Evolutionary conservation across 768 basidiomycete species (phyloP).

Genomic region (Boletus sp.): DNA sequence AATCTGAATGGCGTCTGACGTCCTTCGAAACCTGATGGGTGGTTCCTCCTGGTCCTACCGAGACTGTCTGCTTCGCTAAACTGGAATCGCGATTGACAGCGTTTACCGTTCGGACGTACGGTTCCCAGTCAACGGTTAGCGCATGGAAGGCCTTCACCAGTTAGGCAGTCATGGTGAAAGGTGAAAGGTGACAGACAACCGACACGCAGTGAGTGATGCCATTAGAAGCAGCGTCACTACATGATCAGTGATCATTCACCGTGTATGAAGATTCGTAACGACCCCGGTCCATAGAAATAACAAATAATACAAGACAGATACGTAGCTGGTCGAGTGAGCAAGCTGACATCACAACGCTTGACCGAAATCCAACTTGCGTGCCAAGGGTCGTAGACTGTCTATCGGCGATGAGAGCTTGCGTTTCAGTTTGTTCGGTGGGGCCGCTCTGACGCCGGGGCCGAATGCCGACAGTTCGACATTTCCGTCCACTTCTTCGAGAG

Average conservation of each 20-base stretch:
- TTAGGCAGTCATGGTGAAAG: background rate
- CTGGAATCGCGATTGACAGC: too few relatives aligned
- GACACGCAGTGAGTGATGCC: background rate
- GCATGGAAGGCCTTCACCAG: too few relatives aligned
- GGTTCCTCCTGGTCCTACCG: too few relatives aligned
- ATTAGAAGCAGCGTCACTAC: background rate
- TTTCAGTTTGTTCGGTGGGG: slow-evolving; percentile 57
- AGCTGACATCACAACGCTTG: slow-evolving; percentile 32
- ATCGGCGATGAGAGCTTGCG: slow-evolving; percentile 62
- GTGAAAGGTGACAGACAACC: background rate
- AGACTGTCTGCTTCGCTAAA: too few relatives aligned
- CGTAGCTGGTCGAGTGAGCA: too few relatives aligned
- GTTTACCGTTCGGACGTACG: too few relatives aligned
- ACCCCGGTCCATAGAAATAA: background rate
- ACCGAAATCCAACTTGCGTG: slow-evolving; percentile 71
- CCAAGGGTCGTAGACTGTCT: slow-evolving; percentile 57
- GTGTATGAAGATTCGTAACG: background rate
- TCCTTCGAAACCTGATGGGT: too few relatives aligned
- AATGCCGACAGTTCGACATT: slow-evolving; percentile 55
- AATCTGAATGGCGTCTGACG: too few relatives aligned
- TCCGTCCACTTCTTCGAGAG: slow-evolving; percentile 77
- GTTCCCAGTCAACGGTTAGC: too few relatives aligned
- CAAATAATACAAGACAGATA: background rate
- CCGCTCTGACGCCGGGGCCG: slow-evolving; percentile 53
- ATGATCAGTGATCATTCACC: background rate